phyloP scores from a whole-genome alignment of 1,284 basidiomycete species.

The Vanrija humicola region DNA sequence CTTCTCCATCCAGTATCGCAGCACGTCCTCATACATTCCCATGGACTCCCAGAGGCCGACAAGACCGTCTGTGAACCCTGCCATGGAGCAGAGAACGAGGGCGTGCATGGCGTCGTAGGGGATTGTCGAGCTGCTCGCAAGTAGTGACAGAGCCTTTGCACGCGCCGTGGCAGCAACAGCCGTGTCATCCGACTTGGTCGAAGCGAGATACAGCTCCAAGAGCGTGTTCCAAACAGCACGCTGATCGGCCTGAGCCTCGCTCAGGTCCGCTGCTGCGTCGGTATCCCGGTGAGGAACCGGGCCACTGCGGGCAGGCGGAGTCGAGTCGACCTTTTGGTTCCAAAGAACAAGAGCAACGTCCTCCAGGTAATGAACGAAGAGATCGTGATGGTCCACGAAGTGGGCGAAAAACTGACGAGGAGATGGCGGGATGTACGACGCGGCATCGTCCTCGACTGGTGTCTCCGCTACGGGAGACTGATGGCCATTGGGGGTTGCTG shows the following conservation, averaged over 20 bases:
- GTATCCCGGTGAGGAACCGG: slow-evolving; percentile 8
- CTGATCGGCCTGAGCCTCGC: slow-evolving; percentile 64
- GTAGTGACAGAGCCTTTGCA: slow-evolving; percentile 64
- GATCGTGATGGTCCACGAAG: slow-evolving; percentile 81
- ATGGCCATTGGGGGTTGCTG: background rate
- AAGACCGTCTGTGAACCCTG: slow-evolving; percentile 74
- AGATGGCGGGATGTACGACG: slow-evolving; percentile 61
- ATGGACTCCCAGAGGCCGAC: slow-evolving; percentile 87
- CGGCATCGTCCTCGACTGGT: slow-evolving; percentile 8
- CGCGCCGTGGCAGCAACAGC: slow-evolving; percentile 18
- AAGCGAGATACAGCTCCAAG: slow-evolving; percentile 82
- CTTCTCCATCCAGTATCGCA: slow-evolving; percentile 84
- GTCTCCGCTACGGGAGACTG: slow-evolving; percentile 4
- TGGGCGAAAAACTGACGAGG: slow-evolving; percentile 88
- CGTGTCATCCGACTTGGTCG: slow-evolving; percentile 46
- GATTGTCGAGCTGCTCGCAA: slow-evolving; percentile 56
- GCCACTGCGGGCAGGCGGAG: background rate
- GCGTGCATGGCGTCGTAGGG: slow-evolving; percentile 90
- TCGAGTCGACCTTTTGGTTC: slow-evolving; percentile 64
- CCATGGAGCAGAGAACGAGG: slow-evolving; percentile 83
- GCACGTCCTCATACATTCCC: slow-evolving; percentile 93
- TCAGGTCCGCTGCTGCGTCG: slow-evolving; percentile 48
- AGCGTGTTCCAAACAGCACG: slow-evolving; percentile 92
- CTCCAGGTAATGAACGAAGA: slow-evolving; percentile 86
- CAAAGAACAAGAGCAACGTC: slow-evolving; percentile 75